A percentile compares a stretch with the other conserved stretches of the same genome.
Evolutionary conservation across 495 filamentous ascomycete species (phyloP).

Genomic region (Ramalina intermedia): DNA sequence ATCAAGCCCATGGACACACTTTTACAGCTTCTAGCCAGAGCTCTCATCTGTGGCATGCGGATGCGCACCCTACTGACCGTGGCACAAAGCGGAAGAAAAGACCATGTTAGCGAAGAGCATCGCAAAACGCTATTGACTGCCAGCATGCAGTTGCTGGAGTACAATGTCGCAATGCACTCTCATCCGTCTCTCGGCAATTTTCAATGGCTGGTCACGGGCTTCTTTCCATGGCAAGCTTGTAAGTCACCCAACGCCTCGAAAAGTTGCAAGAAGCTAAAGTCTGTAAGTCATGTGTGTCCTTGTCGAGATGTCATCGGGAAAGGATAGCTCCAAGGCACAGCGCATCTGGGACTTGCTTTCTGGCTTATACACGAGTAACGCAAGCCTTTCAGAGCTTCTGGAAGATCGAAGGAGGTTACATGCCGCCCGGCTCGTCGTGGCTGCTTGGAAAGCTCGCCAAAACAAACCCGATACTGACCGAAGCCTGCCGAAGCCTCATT

Average conservation of each 20-base stretch:
- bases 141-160: neutral
- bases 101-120: neutral
- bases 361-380: neutral
- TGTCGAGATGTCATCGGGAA: neutral
- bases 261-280: neutral
- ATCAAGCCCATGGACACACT: neutral
- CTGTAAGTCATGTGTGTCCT: neutral
- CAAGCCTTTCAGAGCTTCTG: neutral
- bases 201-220: neutral
- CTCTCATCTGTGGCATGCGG: neutral
- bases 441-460: constrained; percentile 1
- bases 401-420: neutral
- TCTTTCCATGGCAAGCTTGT: neutral
- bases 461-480: neutral
- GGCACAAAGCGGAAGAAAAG: neutral
- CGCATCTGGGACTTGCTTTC: neutral
- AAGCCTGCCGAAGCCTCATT: constrained; percentile 1
- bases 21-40: neutral
- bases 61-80: neutral
- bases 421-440: neutral
- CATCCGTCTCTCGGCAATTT: neutral
- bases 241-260: neutral
- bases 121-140: neutral
- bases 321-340: neutral
- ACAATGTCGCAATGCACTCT: neutral